Evolutionary conservation across 768 basidiomycete species (phyloP).

Genomic region (Favolaschia claudopus): DNA sequence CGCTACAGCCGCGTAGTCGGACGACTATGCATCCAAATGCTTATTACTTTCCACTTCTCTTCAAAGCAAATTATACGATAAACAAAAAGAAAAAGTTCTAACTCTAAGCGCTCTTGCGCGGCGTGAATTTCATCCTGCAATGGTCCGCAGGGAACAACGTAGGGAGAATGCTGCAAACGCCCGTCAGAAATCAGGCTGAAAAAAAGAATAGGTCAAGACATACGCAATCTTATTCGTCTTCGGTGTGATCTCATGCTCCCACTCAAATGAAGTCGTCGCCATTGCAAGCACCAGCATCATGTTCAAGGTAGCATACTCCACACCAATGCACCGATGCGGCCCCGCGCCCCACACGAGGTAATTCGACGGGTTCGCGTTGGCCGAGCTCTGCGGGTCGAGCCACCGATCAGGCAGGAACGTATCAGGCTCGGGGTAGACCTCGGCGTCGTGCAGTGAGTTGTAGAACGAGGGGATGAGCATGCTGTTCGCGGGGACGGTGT

Average conservation of each 20-base stretch:
- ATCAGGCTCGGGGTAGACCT: slow-evolving; percentile 88
- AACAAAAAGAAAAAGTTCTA: neutral
- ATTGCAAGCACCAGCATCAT: slow-evolving; percentile 85
- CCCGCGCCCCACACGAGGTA: slow-evolving; percentile 96
- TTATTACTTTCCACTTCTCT: too few species aligned
- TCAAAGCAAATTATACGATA: slow-evolving; percentile 10
- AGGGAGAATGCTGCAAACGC: slow-evolving; percentile 78
- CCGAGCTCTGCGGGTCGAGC: slow-evolving; percentile 82
- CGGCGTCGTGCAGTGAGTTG: slow-evolving; percentile 90
- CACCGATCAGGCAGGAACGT: slow-evolving; percentile 88
- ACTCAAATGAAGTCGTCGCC: slow-evolving; percentile 83
- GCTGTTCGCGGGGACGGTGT: slow-evolving; percentile 88
- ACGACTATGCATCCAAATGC: too few species aligned
- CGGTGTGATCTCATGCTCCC: slow-evolving; percentile 86
- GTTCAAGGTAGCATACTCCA: slow-evolving; percentile 94
- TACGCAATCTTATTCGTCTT: slow-evolving; percentile 83
- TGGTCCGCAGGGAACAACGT: slow-evolving; percentile 97
- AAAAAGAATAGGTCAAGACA: slow-evolving; percentile 41
- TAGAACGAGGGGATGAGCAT: slow-evolving; percentile 97
- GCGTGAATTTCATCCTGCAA: slow-evolving; percentile 79
- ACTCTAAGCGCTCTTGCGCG: slow-evolving; percentile 47
- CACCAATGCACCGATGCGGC: slow-evolving; percentile 90
- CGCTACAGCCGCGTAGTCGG: too few species aligned
- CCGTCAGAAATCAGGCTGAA: neutral
- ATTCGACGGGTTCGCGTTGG: slow-evolving; percentile 89